These are phyloP conservation scores for Vanrija humicola DNA, from an alignment of 1,284 basidiomycete species.

Conservation along the genomic window DNA sequence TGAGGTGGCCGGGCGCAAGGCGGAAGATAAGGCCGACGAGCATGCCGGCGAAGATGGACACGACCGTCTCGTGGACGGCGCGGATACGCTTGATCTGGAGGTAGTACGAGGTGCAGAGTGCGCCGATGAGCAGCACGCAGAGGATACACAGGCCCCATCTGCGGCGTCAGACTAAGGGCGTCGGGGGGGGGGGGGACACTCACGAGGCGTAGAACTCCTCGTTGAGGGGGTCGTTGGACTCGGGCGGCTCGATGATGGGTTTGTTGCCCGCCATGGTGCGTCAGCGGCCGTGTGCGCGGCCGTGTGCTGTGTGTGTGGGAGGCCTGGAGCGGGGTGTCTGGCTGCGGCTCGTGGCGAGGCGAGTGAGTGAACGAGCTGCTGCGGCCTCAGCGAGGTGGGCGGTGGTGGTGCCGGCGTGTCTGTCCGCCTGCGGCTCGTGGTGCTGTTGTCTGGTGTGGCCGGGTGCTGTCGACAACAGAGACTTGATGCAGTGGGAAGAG, in stretches of 20 bases:
- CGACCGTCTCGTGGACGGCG: conserved; percentile 92
- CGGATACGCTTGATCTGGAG: conserved; percentile 95
- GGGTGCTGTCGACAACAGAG: too few relatives aligned
- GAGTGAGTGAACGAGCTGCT: too few relatives aligned
- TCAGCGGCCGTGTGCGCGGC: too few relatives aligned
- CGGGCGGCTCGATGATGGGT: conserved; percentile 29
- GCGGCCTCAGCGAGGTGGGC: too few relatives aligned
- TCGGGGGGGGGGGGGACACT: conserved; percentile 16
- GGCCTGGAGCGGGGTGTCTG: too few relatives aligned
- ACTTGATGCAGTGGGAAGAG: too few relatives aligned
- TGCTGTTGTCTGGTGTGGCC: too few relatives aligned
- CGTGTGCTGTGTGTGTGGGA: too few relatives aligned
- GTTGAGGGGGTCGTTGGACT: conserved; percentile 54
- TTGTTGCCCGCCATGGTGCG: conserved; percentile 3
- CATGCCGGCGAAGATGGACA: conserved; percentile 94
- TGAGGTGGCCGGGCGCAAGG: conserved; percentile 85
- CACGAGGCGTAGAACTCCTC: conserved; percentile 83
- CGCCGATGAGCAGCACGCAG: conserved; percentile 86
- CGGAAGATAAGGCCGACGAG: conserved; percentile 87
- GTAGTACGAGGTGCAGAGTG: conserved; percentile 95
- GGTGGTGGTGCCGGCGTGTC: too few relatives aligned
- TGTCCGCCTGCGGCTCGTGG: too few relatives aligned
- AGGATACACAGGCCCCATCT: conserved; percentile 89
- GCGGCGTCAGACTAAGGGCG: conserved; percentile 2
- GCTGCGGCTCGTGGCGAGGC: too few relatives aligned